Conservation (phyloP, 2,329 filamentous ascomycete species). For the Davidsoniella eucalypti region DNA sequence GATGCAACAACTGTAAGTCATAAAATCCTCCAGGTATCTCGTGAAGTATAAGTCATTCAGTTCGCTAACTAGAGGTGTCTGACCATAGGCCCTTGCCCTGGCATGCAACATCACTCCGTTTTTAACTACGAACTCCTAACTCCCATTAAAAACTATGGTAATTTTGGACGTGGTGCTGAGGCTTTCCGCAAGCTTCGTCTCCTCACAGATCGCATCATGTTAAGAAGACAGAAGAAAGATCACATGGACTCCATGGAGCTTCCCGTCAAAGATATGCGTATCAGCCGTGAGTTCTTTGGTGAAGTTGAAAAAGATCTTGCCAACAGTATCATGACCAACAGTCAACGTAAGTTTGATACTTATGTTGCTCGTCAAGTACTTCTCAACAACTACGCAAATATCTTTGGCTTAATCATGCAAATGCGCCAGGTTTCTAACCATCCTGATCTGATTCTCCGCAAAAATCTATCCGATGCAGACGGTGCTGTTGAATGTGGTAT, state of each 20-base stretch:
- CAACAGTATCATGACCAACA: constrained; percentile 85
- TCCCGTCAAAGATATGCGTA: constrained; percentile 80
- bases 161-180: constrained; percentile 41
- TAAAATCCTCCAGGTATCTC: constrained; percentile 26
- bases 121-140: constrained; percentile 94
- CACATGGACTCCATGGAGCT: constrained; percentile 91
- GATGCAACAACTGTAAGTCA: constrained; percentile 45
- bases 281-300: constrained; percentile 91
- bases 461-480: constrained; percentile 62
- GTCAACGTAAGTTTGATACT: constrained; percentile 78
- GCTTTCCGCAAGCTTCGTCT: constrained; percentile 73
- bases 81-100: constrained; percentile 18
- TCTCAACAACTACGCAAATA: constrained; percentile 96
- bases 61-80: neutral
- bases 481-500: constrained; percentile 87
- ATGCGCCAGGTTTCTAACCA: constrained; percentile 98
- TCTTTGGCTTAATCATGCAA: constrained; percentile 97
- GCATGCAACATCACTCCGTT: constrained; percentile 35
- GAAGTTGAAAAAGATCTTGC: constrained; percentile 94
- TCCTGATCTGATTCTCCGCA: constrained; percentile 76
- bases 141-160: constrained; percentile 52
- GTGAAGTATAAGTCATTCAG: neutral
- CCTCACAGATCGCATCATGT: constrained; percentile 86
- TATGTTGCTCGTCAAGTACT: constrained; percentile 90
- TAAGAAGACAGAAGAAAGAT: constrained; percentile 85